Evolutionary conservation across 2,329 filamentous ascomycete species (phyloP).

Genomic region (Graphiopsis chlorocephala): DNA sequence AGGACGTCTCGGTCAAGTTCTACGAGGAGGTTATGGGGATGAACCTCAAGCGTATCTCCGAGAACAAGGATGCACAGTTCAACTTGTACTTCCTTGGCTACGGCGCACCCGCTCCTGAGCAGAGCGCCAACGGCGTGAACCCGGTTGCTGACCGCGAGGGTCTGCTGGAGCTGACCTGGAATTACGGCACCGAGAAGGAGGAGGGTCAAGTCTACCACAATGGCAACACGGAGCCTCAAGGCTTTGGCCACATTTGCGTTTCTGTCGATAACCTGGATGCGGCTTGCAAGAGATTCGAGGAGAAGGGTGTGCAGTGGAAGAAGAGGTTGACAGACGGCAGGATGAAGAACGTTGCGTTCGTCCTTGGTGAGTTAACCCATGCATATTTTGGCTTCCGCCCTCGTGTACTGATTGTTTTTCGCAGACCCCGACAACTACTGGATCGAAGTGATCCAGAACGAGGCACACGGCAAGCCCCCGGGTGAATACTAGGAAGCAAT

Average conservation of each 20-base stretch:
- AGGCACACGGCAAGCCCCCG: conserved; percentile 51
- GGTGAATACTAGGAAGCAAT: conserved; percentile 18
- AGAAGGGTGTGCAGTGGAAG: conserved; percentile 82
- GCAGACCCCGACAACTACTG: conserved; percentile 75
- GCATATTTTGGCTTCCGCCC: background rate
- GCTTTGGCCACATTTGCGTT: conserved; percentile 89
- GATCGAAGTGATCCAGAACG: conserved; percentile 77
- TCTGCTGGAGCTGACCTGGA: conserved; percentile 85
- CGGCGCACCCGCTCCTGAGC: conserved; percentile 45
- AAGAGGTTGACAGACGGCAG: conserved; percentile 85
- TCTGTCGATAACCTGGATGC: conserved; percentile 85
- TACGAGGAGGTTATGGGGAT: conserved; percentile 81
- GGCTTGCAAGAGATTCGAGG: conserved; percentile 83
- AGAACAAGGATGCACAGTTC: conserved; percentile 70
- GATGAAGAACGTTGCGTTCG: conserved; percentile 92
- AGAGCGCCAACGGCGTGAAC: conserved; percentile 55
- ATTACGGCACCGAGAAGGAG: conserved; percentile 80
- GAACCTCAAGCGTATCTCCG: conserved; percentile 70
- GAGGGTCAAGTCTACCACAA: conserved; percentile 82
- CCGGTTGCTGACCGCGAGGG: conserved; percentile 71
- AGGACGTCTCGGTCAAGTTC: conserved; percentile 47
- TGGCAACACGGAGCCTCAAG: conserved; percentile 86
- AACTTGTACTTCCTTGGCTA: conserved; percentile 94
- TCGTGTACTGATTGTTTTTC: background rate
- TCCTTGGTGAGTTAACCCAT: conserved; percentile 55